A percentile compares a stretch with the other conserved stretches of the same genome.
These are phyloP conservation scores for Solanum boliviense DNA, from an alignment of 257 asterid genomes.

Conservation along the genomic window DNA sequence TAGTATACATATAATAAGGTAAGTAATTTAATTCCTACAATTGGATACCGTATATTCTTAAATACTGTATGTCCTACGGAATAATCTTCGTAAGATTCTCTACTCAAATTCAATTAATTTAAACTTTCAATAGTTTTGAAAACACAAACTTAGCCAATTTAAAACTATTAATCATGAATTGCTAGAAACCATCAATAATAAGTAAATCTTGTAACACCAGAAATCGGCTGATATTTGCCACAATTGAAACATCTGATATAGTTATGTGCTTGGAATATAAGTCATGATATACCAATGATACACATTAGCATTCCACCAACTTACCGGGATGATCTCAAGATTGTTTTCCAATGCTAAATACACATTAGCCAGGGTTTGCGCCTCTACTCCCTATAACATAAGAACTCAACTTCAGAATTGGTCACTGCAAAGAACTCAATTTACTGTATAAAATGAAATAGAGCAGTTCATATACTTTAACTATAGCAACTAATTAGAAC, in stretches of 20 bases:
- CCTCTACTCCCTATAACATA: constrained; percentile 85
- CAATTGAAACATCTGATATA: background rate
- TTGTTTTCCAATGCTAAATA: constrained; percentile 96
- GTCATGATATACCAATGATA: background rate
- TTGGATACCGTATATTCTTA: background rate
- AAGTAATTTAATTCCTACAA: background rate
- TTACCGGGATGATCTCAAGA: constrained; percentile 96
- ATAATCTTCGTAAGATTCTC: background rate
- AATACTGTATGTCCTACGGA: background rate
- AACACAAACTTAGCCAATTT: background rate
- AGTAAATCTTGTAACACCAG: background rate
- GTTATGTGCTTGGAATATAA: background rate
- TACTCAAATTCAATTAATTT: background rate
- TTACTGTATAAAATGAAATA: background rate
- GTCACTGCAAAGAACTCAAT: background rate
- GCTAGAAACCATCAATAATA: background rate
- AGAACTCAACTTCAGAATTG: background rate
- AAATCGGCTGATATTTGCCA: background rate
- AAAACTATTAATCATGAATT: background rate
- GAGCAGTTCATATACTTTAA: background rate
- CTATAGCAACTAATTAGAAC: background rate
- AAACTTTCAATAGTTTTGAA: background rate
- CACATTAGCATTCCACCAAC: constrained; percentile 7
- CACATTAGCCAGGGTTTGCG: constrained; percentile 96
- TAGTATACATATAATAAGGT: background rate